phyloP scores from a whole-genome alignment of 2,329 filamentous ascomycete species.

The Xylariaceae sp. region DNA sequence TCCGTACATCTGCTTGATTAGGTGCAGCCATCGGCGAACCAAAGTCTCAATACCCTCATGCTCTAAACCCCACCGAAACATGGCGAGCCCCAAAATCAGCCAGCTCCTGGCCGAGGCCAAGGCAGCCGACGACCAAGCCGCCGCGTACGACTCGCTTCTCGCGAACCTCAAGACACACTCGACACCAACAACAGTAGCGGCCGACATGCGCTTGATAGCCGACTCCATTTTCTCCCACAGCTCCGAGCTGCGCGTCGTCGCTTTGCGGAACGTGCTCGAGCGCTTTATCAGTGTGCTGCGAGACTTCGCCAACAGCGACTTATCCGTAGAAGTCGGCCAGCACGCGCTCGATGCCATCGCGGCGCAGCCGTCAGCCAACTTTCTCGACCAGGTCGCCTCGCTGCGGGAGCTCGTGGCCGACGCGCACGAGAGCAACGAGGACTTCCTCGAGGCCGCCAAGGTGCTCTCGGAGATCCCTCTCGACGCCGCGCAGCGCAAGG shows the following conservation, averaged over 20 bases:
- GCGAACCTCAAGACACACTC: conserved; percentile 51
- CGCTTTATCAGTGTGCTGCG: conserved; percentile 70
- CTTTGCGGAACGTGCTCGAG: conserved; percentile 72
- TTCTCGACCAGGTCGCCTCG: conserved; percentile 82
- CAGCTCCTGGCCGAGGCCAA: conserved; percentile 52
- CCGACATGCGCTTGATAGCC: conserved; percentile 72
- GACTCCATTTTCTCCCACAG: conserved; percentile 71
- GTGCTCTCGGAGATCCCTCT: conserved; percentile 83
- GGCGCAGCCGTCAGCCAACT: conserved; percentile 69
- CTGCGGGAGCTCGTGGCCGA: conserved; percentile 83
- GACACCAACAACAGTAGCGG: conserved; percentile 46
- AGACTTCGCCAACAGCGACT: conserved; percentile 64
- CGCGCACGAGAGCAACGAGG: conserved; percentile 82
- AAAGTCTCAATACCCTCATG: conserved; percentile 1
- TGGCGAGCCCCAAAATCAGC: conserved; percentile 47
- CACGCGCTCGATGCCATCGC: conserved; percentile 72
- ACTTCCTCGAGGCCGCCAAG: conserved; percentile 80
- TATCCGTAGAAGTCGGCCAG: conserved; percentile 77
- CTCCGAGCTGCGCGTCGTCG: conserved; percentile 77
- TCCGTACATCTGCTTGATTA: not conserved
- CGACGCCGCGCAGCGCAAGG: conserved; percentile 84
- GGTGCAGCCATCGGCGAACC: too few species aligned
- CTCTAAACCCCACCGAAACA: conserved; percentile 17
- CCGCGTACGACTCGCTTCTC: conserved; percentile 56
- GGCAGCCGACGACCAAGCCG: conserved; percentile 49